Conservation (phyloP, 306 rosid species). For the Urtica urens region DNA sequence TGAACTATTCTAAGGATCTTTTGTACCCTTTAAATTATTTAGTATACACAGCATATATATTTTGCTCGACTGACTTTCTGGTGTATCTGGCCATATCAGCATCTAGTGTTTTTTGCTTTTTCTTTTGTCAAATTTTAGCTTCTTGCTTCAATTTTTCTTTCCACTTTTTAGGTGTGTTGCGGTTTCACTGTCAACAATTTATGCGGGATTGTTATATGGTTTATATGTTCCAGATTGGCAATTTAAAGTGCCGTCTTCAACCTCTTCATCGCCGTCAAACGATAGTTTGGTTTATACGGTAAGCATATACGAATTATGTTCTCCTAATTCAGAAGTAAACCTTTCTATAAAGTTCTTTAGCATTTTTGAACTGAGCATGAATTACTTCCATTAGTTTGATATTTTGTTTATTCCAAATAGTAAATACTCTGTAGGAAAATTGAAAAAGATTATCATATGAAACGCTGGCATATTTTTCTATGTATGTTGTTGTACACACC, state of each 20-base stretch:
- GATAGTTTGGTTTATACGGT: slow-evolving; percentile 41
- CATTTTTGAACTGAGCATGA: too few species aligned
- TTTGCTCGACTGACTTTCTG: slow-evolving; percentile 7
- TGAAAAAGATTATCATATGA: too few species aligned
- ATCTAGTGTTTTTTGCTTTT: neutral
- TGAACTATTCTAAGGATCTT: too few species aligned
- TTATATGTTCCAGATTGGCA: slow-evolving; percentile 92
- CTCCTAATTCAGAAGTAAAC: too few species aligned
- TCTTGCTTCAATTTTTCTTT: slow-evolving; percentile 2
- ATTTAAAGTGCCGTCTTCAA: slow-evolving; percentile 29
- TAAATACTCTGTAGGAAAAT: too few species aligned
- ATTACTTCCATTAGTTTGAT: too few species aligned
- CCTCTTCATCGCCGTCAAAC: slow-evolving; percentile 30
- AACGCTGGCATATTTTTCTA: too few species aligned
- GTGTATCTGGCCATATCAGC: neutral
- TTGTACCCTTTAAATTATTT: too few species aligned
- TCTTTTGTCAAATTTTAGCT: neutral
- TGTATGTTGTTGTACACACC: too few species aligned
- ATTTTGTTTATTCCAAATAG: too few species aligned
- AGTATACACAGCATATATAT: neutral
- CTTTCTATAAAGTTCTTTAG: too few species aligned
- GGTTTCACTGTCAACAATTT: slow-evolving; percentile 42
- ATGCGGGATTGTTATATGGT: slow-evolving; percentile 55
- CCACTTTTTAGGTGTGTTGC: slow-evolving; percentile 45
- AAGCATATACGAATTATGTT: too few species aligned